Base-by-base conservation (phyloP, 2,329 filamentous ascomycete genomes). In the Zymoseptoria pseudotritici region DNA sequence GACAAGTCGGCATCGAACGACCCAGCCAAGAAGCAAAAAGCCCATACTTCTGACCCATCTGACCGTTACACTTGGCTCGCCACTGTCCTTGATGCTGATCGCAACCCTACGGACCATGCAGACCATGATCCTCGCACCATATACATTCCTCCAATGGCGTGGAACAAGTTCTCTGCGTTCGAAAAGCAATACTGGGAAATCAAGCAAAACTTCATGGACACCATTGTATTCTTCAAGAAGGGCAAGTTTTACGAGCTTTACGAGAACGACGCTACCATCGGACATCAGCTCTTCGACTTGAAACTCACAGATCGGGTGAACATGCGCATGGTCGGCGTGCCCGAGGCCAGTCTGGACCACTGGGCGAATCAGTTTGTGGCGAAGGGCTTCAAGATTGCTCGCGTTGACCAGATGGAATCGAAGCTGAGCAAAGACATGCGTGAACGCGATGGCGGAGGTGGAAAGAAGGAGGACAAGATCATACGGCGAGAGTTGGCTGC, bases 181-280 rank as follows among this genome's bases (percentile, higher is more conserved):
- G 94, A 99, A 76, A 95, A 91, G 74, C 94, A 99, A 72, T 99
- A 99, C 74, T 99, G 94, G 94, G 91, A 96, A 70, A 97, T 99
- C 75, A 99, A 99, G 78, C 89, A 92, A 74, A 97, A 97, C 68
- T 90, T 95, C 66, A 97, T 90, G 89, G 91, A 97, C 66, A 97
- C 92, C 0, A 88, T 99, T 53, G 93, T 99, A 17, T 99, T 99
- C 77, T 99, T 99, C 86, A 99, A 97, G 76, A 99, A 99, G 80
- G 94, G 94, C 70, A 99, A 99, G 70, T 99, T 99, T 75, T 99
- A 97, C 72, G 94, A 99, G 73, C 82, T 99, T 0, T 99, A 97
- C 71, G 94, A 99, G 73, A 96, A 97, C 62, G 94, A 99, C 75
- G 94, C 94, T 4, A 96, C 93, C 0, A 87, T 97, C 58, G 94